Percentiles rank a stretch among this genome's conserved stretches.
Conservation (phyloP, 495 filamentous ascomycete species). For the Lophiotrema nucula region DNA sequence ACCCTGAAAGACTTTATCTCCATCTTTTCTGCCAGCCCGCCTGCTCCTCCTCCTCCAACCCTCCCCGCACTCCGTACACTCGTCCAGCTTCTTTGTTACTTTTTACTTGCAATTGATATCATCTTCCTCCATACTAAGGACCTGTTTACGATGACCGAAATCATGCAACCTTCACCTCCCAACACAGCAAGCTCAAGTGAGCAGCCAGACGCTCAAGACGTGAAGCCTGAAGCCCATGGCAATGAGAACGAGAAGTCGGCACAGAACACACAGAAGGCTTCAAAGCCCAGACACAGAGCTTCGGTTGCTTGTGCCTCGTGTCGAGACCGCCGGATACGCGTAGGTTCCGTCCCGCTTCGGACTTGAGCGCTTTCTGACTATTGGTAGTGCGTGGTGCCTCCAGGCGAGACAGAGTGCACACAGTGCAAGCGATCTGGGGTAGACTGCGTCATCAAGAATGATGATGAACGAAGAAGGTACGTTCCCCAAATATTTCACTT, state of each 20-base stretch:
- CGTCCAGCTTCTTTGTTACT: not conserved
- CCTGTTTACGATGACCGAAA: slow-evolving; percentile 10
- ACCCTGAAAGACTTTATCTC: slow-evolving; percentile 9
- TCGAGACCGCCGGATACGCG: slow-evolving; percentile 52
- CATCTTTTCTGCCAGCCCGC: slow-evolving; percentile 14
- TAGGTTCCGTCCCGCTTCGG: slow-evolving; percentile 13
- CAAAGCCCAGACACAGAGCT: slow-evolving; percentile 36
- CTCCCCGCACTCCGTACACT: slow-evolving; percentile 9
- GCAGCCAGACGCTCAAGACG: slow-evolving; percentile 7
- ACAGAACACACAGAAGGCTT: slow-evolving; percentile 21
- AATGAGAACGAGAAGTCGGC: slow-evolving; percentile 1
- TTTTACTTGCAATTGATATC: not conserved
- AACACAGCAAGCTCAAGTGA: slow-evolving; percentile 4
- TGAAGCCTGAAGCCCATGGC: slow-evolving; percentile 6
- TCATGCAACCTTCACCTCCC: not conserved
- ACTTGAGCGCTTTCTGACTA: slow-evolving; percentile 1
- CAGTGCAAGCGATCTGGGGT: slow-evolving; percentile 53
- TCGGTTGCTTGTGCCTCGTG: slow-evolving; percentile 44
- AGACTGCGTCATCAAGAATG: slow-evolving; percentile 56
- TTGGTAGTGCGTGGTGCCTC: slow-evolving; percentile 51
- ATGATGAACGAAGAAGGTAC: slow-evolving; percentile 54
- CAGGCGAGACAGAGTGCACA: slow-evolving; percentile 51
- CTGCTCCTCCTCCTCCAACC: not conserved
- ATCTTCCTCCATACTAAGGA: not conserved
- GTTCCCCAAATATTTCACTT: slow-evolving; percentile 7